A percentile compares a stretch with the other conserved stretches of the same genome.
Conservation (phyloP, 2,329 filamentous ascomycete genomes). For the Incumbomyces lentus region DNA sequence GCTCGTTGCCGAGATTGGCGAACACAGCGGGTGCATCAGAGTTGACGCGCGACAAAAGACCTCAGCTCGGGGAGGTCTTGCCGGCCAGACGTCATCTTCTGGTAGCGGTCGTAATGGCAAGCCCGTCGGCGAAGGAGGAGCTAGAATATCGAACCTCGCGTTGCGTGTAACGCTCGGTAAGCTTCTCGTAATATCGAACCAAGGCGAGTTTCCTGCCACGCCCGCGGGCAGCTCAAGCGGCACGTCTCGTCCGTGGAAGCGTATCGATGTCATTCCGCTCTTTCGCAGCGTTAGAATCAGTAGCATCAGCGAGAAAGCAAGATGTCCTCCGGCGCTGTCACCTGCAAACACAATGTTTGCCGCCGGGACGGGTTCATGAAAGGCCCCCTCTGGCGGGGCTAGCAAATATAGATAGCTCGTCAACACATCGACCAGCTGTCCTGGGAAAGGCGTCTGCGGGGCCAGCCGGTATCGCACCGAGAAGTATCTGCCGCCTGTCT, state of each 20-base stretch:
- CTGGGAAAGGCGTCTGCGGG: constrained; percentile 38
- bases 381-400: constrained; percentile 32
- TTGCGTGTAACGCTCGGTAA: constrained; percentile 32
- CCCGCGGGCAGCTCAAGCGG: constrained; percentile 33
- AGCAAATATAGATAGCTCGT: constrained; percentile 38
- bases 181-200: constrained; percentile 33
- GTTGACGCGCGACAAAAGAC: constrained; percentile 31
- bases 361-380: constrained; percentile 33
- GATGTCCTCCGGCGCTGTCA: constrained; percentile 37
- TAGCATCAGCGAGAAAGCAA: constrained; percentile 32
- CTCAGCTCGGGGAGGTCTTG: constrained; percentile 32
- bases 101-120: constrained; percentile 22
- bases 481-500: constrained; percentile 29
- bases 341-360: constrained; percentile 37
- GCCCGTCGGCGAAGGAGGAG: constrained; percentile 22
- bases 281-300: constrained; percentile 33
- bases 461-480: constrained; percentile 39
- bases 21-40: constrained; percentile 32
- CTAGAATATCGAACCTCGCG: constrained; percentile 32
- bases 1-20: constrained; percentile 27
- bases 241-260: constrained; percentile 32
- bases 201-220: constrained; percentile 30
- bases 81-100: constrained; percentile 31
- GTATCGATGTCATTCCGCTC: constrained; percentile 23
- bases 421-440: constrained; percentile 37